Percentiles rank a stretch among this genome's conserved stretches.
phyloP scores from a whole-genome alignment of 306 rosid genomes.

The Quercus cerris region DNA sequence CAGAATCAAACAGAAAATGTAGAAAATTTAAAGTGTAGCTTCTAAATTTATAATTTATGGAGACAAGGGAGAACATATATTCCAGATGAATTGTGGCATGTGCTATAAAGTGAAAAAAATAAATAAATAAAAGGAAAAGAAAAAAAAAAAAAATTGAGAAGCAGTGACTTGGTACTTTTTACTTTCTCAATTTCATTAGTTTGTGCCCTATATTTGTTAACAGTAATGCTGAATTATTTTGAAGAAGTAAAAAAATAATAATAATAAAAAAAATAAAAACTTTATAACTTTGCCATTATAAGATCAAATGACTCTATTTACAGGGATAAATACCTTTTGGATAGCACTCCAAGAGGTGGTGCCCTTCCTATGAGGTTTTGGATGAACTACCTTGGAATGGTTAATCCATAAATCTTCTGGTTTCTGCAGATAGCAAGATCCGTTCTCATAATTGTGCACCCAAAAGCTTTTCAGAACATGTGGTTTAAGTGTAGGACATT shows the following conservation, averaged over 20 bases:
- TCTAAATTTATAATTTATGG: no score
- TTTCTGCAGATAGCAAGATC: constrained; percentile 50
- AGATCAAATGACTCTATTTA: background rate
- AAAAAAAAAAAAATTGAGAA: background rate
- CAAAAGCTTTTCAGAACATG: constrained; percentile 13
- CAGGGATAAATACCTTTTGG: constrained; percentile 50
- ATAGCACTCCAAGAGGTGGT: constrained; percentile 73
- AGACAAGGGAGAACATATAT: no score
- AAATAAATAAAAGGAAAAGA: background rate
- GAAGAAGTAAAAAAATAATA: background rate
- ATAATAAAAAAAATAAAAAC: background rate
- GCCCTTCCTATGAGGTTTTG: constrained; percentile 88
- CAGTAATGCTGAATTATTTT: background rate
- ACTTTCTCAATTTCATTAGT: no score
- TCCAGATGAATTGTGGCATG: no score
- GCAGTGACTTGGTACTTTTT: no score
- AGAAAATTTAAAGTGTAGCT: no score
- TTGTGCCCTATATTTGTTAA: no score
- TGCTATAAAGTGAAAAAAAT: background rate
- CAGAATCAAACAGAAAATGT: no score
- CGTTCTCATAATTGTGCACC: constrained; percentile 19
- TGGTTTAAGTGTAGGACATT: constrained; percentile 10
- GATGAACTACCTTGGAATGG: constrained; percentile 77
- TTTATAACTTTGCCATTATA: background rate
- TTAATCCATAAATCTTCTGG: constrained; percentile 97